A percentile compares a stretch with the other conserved stretches of the same genome.
These are phyloP conservation scores for Escovopsis weberi DNA, from an alignment of 2,329 filamentous ascomycete species.

Conservation along the genomic window DNA sequence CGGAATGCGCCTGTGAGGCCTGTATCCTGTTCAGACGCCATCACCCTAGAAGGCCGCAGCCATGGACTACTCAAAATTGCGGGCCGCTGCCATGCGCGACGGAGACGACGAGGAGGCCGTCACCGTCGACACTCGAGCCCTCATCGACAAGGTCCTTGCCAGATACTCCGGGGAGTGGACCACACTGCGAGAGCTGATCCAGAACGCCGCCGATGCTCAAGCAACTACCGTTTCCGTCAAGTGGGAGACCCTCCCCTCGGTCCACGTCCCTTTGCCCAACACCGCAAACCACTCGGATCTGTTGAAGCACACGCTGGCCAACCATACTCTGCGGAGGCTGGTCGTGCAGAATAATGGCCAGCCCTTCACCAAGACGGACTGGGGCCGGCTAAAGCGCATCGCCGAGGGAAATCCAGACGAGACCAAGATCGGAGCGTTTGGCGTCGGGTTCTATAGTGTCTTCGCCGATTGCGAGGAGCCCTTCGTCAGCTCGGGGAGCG, in stretches of 20 bases:
- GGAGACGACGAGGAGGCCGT: conserved; percentile 92
- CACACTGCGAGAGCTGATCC: conserved; percentile 79
- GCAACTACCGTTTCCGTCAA: conserved; percentile 80
- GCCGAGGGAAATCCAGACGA: conserved; percentile 99
- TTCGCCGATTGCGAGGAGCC: conserved; percentile 97
- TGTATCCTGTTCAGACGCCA: not conserved
- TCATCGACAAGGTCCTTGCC: conserved; percentile 96
- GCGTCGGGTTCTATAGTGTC: conserved; percentile 96
- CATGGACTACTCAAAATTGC: conserved; percentile 64
- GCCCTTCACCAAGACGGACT: conserved; percentile 79
- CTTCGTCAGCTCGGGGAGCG: conserved; percentile 81
- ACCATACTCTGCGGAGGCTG: conserved; percentile 79
- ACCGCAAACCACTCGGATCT: conserved; percentile 53
- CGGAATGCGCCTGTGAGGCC: too few relatives aligned
- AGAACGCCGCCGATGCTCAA: conserved; percentile 95
- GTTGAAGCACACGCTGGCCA: conserved; percentile 67
- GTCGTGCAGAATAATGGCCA: conserved; percentile 87
- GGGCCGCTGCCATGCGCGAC: conserved; percentile 72
- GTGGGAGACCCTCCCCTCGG: conserved; percentile 81
- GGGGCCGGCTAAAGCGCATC: conserved; percentile 85
- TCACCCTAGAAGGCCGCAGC: conserved; percentile 4
- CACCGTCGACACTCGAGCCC: conserved; percentile 87
- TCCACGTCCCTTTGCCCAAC: conserved; percentile 53
- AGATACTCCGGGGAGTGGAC: conserved; percentile 95
- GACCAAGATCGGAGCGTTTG: conserved; percentile 97